Percentiles rank a stretch among this genome's conserved stretches.
Conservation (phyloP, 768 basidiomycete species). For the Boletus edulis region DNA sequence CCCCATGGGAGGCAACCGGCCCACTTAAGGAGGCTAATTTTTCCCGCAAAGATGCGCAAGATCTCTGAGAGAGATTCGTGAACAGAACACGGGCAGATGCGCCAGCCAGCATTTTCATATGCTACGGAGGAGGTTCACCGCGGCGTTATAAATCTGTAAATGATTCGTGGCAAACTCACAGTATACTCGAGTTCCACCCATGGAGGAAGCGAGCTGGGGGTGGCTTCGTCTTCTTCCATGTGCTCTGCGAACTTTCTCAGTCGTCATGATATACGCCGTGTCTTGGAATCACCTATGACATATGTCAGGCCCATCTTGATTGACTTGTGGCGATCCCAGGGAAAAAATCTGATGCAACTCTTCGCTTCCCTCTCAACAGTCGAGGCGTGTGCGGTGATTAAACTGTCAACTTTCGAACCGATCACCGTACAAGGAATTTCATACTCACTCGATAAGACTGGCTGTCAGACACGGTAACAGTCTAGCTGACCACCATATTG, state of each 20-base stretch:
- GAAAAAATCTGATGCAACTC: too few species aligned
- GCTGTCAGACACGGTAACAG: too few species aligned
- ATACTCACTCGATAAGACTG: too few species aligned
- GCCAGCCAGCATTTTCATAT: conserved; percentile 83
- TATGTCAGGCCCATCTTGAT: conserved; percentile 46
- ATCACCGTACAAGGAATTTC: too few species aligned
- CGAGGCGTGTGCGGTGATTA: too few species aligned
- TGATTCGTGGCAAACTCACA: conserved; percentile 40
- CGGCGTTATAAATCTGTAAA: too few species aligned
- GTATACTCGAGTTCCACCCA: conserved; percentile 95
- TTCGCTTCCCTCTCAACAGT: too few species aligned
- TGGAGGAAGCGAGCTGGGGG: conserved; percentile 65
- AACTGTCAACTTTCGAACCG: too few species aligned
- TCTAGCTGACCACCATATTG: too few species aligned
- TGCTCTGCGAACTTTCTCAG: conserved; percentile 56
- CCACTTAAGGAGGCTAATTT: conserved; percentile 14
- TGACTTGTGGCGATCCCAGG: neutral
- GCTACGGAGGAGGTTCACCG: conserved; percentile 39
- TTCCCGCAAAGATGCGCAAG: conserved; percentile 50
- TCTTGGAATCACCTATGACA: conserved; percentile 49
- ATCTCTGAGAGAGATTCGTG: conserved; percentile 79
- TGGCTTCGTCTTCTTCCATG: conserved; percentile 91
- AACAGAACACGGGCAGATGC: conserved; percentile 66
- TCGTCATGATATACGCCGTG: neutral
- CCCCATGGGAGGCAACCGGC: conserved; percentile 19